Percentiles rank a stretch among this genome's conserved stretches.
Evolutionary conservation across 345 rosid genomes (phyloP).

Genomic region (Gynandropsis gynandra): DNA sequence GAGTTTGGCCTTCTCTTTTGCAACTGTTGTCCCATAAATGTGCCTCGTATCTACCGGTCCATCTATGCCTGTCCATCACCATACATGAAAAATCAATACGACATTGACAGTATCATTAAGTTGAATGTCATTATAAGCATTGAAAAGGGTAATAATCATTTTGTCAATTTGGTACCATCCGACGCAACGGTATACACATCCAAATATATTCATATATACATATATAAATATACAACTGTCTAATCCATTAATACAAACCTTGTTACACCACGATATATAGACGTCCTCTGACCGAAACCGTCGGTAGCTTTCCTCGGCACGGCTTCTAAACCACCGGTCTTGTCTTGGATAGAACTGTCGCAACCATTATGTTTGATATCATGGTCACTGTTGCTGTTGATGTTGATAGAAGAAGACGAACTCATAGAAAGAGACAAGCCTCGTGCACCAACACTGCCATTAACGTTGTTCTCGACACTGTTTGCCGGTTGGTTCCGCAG

Average conservation of each 20-base stretch:
- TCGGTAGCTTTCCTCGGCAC: constrained; percentile 60
- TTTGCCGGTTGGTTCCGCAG: constrained; percentile 52
- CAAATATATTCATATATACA: neutral
- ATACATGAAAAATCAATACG: neutral
- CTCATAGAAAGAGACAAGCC: constrained; percentile 61
- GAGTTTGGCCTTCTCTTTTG: constrained; percentile 84
- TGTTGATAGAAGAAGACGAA: constrained; percentile 27
- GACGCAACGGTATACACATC: too few species aligned
- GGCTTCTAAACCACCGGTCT: constrained; percentile 31
- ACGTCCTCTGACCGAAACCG: constrained; percentile 87
- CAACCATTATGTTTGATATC: constrained; percentile 19
- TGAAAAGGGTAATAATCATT: neutral
- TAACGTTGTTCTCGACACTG: constrained; percentile 22
- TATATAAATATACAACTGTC: neutral
- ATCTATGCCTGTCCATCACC: constrained; percentile 49
- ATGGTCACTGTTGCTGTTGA: constrained; percentile 12
- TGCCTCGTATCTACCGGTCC: constrained; percentile 87
- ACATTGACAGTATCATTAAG: neutral
- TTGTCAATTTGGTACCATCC: too few species aligned
- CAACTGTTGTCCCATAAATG: constrained; percentile 85
- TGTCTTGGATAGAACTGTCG: constrained; percentile 30
- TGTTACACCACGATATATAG: constrained; percentile 92
- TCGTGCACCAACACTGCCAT: constrained; percentile 30
- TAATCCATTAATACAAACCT: constrained; percentile 34
- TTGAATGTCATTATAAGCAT: neutral